phyloP scores from a whole-genome alignment of 352 stramenopile species.

The Globisporangium spinosum region DNA sequence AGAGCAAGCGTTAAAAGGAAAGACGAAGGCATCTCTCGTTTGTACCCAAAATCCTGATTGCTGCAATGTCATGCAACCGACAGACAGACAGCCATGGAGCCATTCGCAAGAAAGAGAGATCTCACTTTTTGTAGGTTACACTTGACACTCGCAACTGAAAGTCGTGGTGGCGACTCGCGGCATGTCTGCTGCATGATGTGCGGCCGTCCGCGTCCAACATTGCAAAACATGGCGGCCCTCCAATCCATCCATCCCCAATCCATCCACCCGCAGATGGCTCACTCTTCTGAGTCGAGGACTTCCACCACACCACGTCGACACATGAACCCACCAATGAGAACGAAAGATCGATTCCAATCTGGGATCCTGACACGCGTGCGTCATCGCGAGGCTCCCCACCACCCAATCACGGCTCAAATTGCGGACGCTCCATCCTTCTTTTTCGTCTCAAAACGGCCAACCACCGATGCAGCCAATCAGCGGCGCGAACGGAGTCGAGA shows the following conservation, averaged over 20 bases:
- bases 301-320: constrained; percentile 3
- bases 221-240: neutral
- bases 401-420: neutral
- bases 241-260: neutral
- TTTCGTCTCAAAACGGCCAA: neutral
- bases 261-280: constrained; percentile 1
- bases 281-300: constrained; percentile 14
- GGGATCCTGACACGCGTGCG: neutral
- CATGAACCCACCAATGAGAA: constrained; percentile 8
- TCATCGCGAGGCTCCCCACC: constrained; percentile 1
- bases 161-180: neutral
- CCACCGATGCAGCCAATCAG: constrained; percentile 1
- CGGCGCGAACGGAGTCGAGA: neutral
- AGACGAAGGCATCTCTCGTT: no score
- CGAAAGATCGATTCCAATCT: neutral
- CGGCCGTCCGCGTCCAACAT: neutral
- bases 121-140: neutral
- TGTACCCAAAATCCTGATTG: no score
- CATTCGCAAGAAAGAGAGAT: neutral
- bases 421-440: neutral
- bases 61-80: no score
- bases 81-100: neutral
- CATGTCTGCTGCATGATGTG: neutral
- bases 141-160: neutral
- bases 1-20: no score